Evolutionary conservation across 2,329 filamentous ascomycete genomes (phyloP), one percentile per base, ranked within the genome.

Genomic region (Colletotrichum truncatum): DNA sequence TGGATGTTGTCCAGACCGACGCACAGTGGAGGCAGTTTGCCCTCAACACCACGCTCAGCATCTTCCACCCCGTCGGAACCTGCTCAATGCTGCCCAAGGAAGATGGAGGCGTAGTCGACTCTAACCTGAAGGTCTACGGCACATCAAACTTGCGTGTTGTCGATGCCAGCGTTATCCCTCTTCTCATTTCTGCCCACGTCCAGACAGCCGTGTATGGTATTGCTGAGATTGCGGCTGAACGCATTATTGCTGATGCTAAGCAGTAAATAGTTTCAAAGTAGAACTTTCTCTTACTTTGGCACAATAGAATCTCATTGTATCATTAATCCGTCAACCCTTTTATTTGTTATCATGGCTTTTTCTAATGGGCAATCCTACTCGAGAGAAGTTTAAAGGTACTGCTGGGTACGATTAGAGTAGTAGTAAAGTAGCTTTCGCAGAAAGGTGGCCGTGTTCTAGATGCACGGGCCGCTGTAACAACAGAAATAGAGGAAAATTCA

Each of bases 161-260:
- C 3, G 84, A 87, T 71, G 82, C 82, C 1, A 83, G 80, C 14
- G 70, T 84, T 18, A 80, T 86, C n/a, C 84, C 84, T 2, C 74
- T 84, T 75, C 81, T 75, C 73, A 80, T 64, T 73, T 83, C 73
- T 75, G 82, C 69, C 1, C 78, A 84, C 12, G 82, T 85, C 18
- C 83, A 86, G 69, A 84, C 83, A 32, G 79, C 81, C 0, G 81
- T 86, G 1, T 87, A 87, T 63, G 84, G 82, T 72, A 76, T 85
- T 64, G 84, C 77, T 8, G 85, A 87, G 72, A 85, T 81, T 70
- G 75, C 75, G 11, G 73, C 78, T 10, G 64, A 72, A 14, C 62
- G 70, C 4, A 74, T 77, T 41, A 68, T 68, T 18, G 58, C 54
- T 6, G 55, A 64, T 12, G 67, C 54, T 2, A 25, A 39, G 36